Percentiles rank a stretch among this genome's conserved stretches.
Conservation (phyloP, 2,329 filamentous ascomycete genomes). For the Pseudovirgaria hyperparasitica region DNA sequence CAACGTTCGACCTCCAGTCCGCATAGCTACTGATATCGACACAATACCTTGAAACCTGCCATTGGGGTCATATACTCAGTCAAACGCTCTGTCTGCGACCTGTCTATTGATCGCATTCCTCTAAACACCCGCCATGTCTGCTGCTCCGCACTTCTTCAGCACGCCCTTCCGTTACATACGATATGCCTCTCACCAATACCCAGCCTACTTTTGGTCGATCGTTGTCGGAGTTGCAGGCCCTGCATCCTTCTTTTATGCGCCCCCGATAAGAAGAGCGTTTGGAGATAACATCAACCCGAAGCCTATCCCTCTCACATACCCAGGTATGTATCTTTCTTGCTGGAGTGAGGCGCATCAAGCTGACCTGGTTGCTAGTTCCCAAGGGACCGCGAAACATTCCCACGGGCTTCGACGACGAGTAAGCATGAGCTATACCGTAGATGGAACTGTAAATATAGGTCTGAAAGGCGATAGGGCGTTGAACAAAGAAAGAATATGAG, state of each 20-base stretch:
- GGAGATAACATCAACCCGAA: conserved; percentile 59
- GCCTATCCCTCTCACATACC: conserved; percentile 77
- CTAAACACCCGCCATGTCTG: conserved; percentile 42
- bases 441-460: too few species aligned
- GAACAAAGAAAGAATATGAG: too few species aligned
- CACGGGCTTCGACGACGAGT: conserved; percentile 33
- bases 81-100: conserved; percentile 26
- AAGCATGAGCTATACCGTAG: conserved; percentile 6
- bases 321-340: conserved; percentile 50
- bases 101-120: conserved; percentile 1
- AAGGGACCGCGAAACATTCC: conserved; percentile 33
- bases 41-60: neutral
- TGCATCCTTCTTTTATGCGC: conserved; percentile 54
- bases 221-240: conserved; percentile 64
- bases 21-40: neutral
- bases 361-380: conserved; percentile 24
- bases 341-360: conserved; percentile 1
- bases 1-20: neutral
- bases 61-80: neutral
- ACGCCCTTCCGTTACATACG: conserved; percentile 71
- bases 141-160: conserved; percentile 65
- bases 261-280: conserved; percentile 56
- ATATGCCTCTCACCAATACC: conserved; percentile 80
- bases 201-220: conserved; percentile 82
- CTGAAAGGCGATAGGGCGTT: too few species aligned